phyloP scores from a whole-genome alignment of 2,329 filamentous ascomycete species.

The Colletotrichum musae region DNA sequence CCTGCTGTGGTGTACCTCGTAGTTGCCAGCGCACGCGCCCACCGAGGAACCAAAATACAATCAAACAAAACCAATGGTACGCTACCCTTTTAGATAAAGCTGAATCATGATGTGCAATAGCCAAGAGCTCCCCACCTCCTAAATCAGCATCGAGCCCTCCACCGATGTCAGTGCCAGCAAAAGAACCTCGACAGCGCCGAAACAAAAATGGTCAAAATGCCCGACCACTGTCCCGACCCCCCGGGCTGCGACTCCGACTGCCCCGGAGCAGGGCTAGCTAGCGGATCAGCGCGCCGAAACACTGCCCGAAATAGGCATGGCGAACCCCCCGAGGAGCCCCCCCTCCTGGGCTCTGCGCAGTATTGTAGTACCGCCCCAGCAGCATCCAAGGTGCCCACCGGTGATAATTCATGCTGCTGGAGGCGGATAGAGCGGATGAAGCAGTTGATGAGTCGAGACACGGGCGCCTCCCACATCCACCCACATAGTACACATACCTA shows the following conservation, averaged over 20 bases:
- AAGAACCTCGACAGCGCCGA: slow-evolving; percentile 12
- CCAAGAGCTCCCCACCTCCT: slow-evolving; percentile 21
- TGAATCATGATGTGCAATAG: slow-evolving; percentile 26
- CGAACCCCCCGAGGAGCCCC: not conserved
- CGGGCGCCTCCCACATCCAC: not conserved
- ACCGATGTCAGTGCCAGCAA: not conserved
- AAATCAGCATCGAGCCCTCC: not conserved
- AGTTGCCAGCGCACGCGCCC: not conserved
- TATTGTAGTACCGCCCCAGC: too few relatives aligned
- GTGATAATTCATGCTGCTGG: too few relatives aligned
- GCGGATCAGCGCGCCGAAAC: slow-evolving; percentile 41
- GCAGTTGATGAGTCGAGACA: slow-evolving; percentile 20
- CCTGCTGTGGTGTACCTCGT: too few relatives aligned
- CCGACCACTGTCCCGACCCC: slow-evolving; percentile 20
- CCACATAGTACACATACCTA: too few relatives aligned
- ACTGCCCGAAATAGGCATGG: slow-evolving; percentile 20
- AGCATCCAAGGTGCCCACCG: too few relatives aligned
- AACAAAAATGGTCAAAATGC: slow-evolving; percentile 23
- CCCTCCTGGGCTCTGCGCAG: too few relatives aligned
- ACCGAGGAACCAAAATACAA: not conserved
- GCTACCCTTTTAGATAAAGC: slow-evolving; percentile 6
- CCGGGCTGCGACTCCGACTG: slow-evolving; percentile 32
- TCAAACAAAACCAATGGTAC: slow-evolving; percentile 7
- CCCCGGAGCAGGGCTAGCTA: slow-evolving; percentile 28
- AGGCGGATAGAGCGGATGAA: not conserved